Conservation (phyloP, 305 asterid species). For the Solanum hybrid region DNA sequence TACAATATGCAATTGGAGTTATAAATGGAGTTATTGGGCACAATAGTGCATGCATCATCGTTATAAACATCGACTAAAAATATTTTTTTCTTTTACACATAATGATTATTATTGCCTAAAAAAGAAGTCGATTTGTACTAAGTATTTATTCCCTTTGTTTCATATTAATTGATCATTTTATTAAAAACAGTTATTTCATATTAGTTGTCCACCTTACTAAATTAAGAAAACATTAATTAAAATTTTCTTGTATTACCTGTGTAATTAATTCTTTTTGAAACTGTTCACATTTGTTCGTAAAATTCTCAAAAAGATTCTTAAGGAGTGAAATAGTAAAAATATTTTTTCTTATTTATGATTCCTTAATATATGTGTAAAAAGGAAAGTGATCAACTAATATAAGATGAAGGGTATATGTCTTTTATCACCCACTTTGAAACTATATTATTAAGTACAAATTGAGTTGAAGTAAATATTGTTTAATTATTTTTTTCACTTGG, state of each 20-base stretch:
- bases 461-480: too few relatives aligned
- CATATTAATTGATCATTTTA: background rate
- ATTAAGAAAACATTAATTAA: fast-evolving
- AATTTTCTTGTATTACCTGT: fast-evolving
- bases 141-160: too few relatives aligned
- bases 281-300: background rate
- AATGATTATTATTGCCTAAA: background rate
- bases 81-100: background rate
- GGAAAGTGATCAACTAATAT: background rate
- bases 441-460: background rate
- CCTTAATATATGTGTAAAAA: fast-evolving
- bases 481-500: background rate
- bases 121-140: background rate
- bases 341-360: too few relatives aligned
- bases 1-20: background rate
- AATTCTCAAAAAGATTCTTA: too few relatives aligned
- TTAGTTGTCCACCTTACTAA: background rate
- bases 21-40: background rate
- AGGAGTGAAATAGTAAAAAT: fast-evolving
- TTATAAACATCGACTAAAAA: background rate
- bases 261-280: background rate
- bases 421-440: background rate
- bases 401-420: too few relatives aligned
- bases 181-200: fast-evolving
- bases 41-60: background rate